Evolutionary conservation across 257 asterid species (phyloP), one percentile per base, ranked within the genome.

Genomic region (Nicotiana sylvestris): DNA sequence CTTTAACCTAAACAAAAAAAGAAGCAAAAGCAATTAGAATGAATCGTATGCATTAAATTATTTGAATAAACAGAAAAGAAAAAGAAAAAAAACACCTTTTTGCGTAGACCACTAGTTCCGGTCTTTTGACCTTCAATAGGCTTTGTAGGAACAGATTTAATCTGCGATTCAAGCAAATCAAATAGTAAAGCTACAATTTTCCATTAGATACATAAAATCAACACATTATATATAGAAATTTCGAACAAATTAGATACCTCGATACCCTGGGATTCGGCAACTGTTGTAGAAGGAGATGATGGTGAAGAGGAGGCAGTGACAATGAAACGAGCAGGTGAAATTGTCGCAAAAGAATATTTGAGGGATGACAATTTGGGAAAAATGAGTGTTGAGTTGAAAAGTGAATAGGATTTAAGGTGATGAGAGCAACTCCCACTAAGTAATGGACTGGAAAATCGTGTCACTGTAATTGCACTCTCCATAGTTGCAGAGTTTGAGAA

Each of bases 111-210:
- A 85, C 99, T 96, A 6, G 99, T 94, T 43, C 99, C 99, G 66
- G 99, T 96, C 88, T 96, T 96, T 86, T 94, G 98, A 30, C 98
- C 98, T 86, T 96, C 97, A 76, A 96, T 86, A 65, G 98, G 97
- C 88, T 89, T 86, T 12, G 99, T 92, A 32, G 95, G 93, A 58
- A 94, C 87, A 56, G 83, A 90, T 77, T 88, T 91, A 85, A 96
- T 89, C 99, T 94, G 83, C 4, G 9, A 74, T 77, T 79, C 53
- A 32, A 53, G 12, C 60, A 64, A n/a, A 9, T 60, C 68, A 80
- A 5, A 5, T 39, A 39, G 53, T 13, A 27, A 64, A 70, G 49
- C 21, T 21, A 70, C 51, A 49, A 25, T 56, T 33, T 1, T 6
- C 64, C 0, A 60, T 18, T 58, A 30, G 64, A 15, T 49, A 21